Conservation (phyloP, 345 rosid species). For the Ceriops tagal region DNA sequence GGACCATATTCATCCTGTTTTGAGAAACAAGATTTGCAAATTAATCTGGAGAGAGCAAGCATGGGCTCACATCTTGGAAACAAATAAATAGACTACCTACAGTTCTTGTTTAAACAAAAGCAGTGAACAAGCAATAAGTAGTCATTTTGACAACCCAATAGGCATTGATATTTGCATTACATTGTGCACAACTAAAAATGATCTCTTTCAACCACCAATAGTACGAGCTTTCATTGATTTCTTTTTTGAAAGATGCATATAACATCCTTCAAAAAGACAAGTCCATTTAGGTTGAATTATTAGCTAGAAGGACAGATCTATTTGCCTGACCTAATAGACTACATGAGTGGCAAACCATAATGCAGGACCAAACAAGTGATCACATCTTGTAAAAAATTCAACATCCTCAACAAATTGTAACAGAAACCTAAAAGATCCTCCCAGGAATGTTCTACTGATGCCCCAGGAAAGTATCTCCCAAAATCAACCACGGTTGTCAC, state of each 20-base stretch:
- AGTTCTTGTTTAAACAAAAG: neutral
- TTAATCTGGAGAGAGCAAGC: too few species aligned
- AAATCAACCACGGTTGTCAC: conserved; percentile 83
- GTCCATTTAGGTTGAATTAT: neutral
- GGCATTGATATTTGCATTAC: neutral
- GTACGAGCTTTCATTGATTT: too few species aligned
- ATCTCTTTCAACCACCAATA: too few species aligned
- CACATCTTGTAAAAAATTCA: conserved; percentile 3
- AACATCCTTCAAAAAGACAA: too few species aligned
- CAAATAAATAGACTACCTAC: neutral
- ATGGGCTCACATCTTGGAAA: too few species aligned
- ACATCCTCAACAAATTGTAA: conserved; percentile 13
- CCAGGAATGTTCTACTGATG: conserved; percentile 61
- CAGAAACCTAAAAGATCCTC: conserved; percentile 74
- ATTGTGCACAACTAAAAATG: neutral
- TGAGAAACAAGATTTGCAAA: neutral
- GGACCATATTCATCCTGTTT: neutral
- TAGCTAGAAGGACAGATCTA: neutral
- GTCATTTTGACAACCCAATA: neutral
- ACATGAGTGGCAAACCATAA: neutral
- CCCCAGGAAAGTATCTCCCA: conserved; percentile 83
- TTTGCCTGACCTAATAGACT: neutral
- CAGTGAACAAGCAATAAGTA: neutral
- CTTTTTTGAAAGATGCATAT: too few species aligned
- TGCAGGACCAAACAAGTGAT: neutral